Percentiles rank a stretch among this genome's conserved stretches.
Evolutionary conservation across 345 rosid genomes (phyloP).

Genomic region (Acer negundo): DNA sequence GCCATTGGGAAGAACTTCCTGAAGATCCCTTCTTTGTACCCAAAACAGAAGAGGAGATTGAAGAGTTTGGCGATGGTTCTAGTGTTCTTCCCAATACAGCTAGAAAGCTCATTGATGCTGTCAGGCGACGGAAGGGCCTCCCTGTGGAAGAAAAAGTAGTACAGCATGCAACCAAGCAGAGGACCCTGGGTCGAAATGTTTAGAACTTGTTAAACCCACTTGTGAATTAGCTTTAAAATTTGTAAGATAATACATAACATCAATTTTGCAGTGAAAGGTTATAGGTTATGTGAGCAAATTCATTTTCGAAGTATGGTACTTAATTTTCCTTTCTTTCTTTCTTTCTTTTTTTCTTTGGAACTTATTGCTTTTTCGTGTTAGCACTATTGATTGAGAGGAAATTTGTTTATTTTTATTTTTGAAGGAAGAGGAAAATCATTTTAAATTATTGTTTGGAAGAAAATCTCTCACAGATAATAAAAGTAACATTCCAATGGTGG

Average conservation of each 20-base stretch:
- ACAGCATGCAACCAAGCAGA: conserved; percentile 81
- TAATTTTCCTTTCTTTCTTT: no score
- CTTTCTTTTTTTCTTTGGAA: no score
- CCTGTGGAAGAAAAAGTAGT: conserved; percentile 90
- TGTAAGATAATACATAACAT: not conserved
- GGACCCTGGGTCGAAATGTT: conserved; percentile 82
- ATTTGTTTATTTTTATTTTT: no score
- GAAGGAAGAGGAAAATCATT: no score
- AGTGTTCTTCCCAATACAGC: conserved; percentile 84
- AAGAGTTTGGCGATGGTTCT: conserved; percentile 91
- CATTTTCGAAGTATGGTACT: not conserved
- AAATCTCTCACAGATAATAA: no score
- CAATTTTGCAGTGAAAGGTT: conserved; percentile 3
- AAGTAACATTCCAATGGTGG: no score
- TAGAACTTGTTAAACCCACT: conserved; percentile 20
- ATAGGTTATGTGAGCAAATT: not conserved
- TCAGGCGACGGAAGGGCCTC: conserved; percentile 77
- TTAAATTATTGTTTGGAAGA: no score
- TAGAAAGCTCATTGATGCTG: conserved; percentile 77
- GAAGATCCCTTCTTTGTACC: conserved; percentile 95
- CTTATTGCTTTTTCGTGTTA: not conserved
- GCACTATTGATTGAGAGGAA: no score
- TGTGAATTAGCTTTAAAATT: not conserved
- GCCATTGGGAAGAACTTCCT: conserved; percentile 86
- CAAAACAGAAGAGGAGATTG: conserved; percentile 81